These are phyloP conservation scores for Macrotyloma uniflorum DNA, from an alignment of 306 rosid species.

Conservation along the genomic window DNA sequence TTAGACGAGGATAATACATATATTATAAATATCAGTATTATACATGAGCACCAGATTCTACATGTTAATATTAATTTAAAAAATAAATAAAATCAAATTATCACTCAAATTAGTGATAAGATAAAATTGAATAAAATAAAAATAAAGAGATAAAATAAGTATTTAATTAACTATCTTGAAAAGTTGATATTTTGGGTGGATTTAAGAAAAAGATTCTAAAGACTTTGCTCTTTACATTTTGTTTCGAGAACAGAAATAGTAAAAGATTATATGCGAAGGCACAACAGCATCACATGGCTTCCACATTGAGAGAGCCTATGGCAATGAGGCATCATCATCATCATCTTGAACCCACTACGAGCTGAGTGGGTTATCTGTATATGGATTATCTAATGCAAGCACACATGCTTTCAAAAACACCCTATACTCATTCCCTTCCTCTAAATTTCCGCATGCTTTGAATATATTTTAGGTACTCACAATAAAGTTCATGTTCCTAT, in stretches of 20 bases:
- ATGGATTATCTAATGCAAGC: slow-evolving; percentile 33
- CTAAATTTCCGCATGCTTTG: slow-evolving; percentile 33
- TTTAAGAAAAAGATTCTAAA: slow-evolving; percentile 31
- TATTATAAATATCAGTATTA: no score
- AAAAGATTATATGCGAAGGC: slow-evolving; percentile 27
- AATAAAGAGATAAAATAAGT: no score
- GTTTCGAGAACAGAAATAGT: slow-evolving; percentile 33
- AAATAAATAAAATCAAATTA: no score
- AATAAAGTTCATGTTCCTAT: not conserved
- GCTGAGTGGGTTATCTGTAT: slow-evolving; percentile 41
- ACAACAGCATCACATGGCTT: slow-evolving; percentile 61
- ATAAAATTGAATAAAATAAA: no score
- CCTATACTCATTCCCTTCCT: slow-evolving; percentile 32
- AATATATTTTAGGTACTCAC: slow-evolving; percentile 29
- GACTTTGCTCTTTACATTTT: slow-evolving; percentile 40
- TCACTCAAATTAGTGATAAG: no score
- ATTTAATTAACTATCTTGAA: slow-evolving; percentile 24
- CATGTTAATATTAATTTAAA: no score
- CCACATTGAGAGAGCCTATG: slow-evolving; percentile 42
- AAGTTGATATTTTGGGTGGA: slow-evolving; percentile 29
- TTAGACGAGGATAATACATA: no score
- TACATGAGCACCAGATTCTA: no score
- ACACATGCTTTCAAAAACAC: not conserved
- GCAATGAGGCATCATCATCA: slow-evolving; percentile 41
- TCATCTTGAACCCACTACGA: slow-evolving; percentile 54